phyloP scores from a whole-genome alignment of 1,139 yeast species.

The Candida glucosophila region DNA sequence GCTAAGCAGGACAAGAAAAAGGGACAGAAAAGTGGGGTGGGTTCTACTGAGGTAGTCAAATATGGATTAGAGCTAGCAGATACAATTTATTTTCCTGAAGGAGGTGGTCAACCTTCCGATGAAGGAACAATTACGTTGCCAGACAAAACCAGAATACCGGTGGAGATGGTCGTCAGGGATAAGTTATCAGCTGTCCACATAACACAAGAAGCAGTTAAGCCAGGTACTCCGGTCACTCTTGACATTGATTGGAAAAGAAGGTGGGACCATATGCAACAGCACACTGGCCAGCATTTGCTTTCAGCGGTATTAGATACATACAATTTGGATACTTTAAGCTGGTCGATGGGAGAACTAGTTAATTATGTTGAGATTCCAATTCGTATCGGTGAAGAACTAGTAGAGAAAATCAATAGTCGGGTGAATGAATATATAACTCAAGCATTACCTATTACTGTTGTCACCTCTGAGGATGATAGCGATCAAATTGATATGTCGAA shows the following conservation, averaged over 20 bases:
- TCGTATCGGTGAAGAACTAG: conserved; percentile 45
- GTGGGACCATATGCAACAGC: conserved; percentile 84
- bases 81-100: conserved; percentile 79
- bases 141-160: conserved; percentile 28
- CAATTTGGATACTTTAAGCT: conserved; percentile 59
- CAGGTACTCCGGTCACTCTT: conserved; percentile 51
- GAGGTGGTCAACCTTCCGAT: conserved; percentile 88
- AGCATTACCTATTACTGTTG: conserved; percentile 48
- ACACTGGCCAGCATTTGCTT: conserved; percentile 80
- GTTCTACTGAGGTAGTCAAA: conserved; percentile 9
- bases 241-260: conserved; percentile 66
- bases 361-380: conserved; percentile 70
- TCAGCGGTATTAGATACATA: conserved; percentile 69
- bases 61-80: conserved; percentile 69
- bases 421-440: conserved; percentile 51
- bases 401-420: conserved; percentile 42
- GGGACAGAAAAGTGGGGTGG: conserved; percentile 7
- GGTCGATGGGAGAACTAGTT: conserved; percentile 73
- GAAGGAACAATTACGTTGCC: conserved; percentile 35
- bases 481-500: conserved; percentile 34
- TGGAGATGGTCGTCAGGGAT: conserved; percentile 52
- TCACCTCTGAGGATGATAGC: conserved; percentile 43
- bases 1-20: conserved; percentile 30
- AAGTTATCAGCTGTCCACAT: conserved; percentile 67
- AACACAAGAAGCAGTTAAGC: conserved; percentile 39